These are phyloP conservation scores for Heterobasidion irregulare DNA, from an alignment of 1,284 basidiomycete species.

Conservation along the genomic window DNA sequence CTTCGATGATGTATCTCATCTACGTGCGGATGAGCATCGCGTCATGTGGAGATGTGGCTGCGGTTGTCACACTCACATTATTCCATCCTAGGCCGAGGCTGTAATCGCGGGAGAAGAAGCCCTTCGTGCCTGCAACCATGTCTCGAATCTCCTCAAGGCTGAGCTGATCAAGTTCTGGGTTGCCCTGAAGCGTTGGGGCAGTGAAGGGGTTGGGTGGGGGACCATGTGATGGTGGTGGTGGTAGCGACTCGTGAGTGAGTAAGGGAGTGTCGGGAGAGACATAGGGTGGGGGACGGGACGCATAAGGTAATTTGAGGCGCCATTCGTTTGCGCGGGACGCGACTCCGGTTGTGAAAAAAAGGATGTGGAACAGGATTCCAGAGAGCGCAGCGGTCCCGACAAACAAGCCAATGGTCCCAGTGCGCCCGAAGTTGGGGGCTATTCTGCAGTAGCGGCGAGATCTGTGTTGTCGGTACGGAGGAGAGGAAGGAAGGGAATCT, in stretches of 20 bases:
- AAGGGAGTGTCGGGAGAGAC: neutral
- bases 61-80: constrained; percentile 16
- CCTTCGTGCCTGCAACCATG: constrained; percentile 22
- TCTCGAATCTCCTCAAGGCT: constrained; percentile 15
- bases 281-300: neutral
- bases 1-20: constrained; percentile 32
- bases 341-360: neutral
- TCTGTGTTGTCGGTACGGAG: neutral
- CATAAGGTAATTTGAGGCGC: neutral
- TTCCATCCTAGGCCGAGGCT: constrained; percentile 32
- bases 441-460: constrained; percentile 1
- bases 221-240: neutral
- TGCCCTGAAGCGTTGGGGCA: neutral
- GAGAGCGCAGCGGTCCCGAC: constrained; percentile 5
- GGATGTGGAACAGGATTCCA: constrained; percentile 6
- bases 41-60: neutral
- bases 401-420: constrained; percentile 1
- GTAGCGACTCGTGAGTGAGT: neutral
- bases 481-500: neutral
- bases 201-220: neutral
- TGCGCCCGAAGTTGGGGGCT: constrained; percentile 1
- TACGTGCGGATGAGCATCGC: constrained; percentile 6
- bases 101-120: constrained; percentile 28
- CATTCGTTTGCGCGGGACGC: neutral
- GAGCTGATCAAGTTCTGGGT: constrained; percentile 7